These are phyloP conservation scores for Yueomyces sp. DNA, from an alignment of 805 yeast genomes.

Conservation along the genomic window DNA sequence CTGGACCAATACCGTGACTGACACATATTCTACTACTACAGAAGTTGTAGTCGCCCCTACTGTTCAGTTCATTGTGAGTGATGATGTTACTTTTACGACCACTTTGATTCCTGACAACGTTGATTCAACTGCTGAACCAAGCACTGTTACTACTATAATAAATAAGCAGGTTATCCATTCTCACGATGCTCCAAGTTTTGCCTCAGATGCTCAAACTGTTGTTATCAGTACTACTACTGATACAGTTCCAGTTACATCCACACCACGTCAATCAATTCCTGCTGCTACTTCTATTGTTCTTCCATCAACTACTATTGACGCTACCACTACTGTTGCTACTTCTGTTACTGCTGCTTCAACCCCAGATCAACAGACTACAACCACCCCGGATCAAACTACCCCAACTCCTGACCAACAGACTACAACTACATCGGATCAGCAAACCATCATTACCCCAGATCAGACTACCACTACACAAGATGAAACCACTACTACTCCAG, in stretches of 20 bases:
- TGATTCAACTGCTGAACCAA: constrained; percentile 23
- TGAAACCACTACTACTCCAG: constrained; percentile 4
- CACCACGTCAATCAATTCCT: neutral
- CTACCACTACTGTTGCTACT: constrained; percentile 7
- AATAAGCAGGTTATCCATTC: constrained; percentile 3
- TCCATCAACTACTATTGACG: neutral
- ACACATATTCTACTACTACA: constrained; percentile 29
- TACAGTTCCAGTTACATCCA: neutral
- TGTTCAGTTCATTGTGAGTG: constrained; percentile 26
- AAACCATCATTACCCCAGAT: constrained; percentile 2
- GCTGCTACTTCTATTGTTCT: neutral
- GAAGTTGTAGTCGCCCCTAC: constrained; percentile 29
- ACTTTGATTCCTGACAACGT: constrained; percentile 25
- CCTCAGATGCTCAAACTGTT: neutral
- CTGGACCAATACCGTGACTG: constrained; percentile 33
- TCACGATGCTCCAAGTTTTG: neutral
- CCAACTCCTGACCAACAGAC: constrained; percentile 1
- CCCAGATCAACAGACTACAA: neutral
- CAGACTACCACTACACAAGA: constrained; percentile 2
- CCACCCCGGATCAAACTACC: neutral
- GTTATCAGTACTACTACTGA: neutral
- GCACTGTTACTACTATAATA: constrained; percentile 21
- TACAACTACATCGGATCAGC: constrained; percentile 5
- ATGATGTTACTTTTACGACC: constrained; percentile 26
- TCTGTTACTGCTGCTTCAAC: constrained; percentile 16